Percentiles rank a stretch among this genome's conserved stretches.
These are phyloP conservation scores for Penicillium fuscoglaucum DNA, from an alignment of 2,329 filamentous ascomycete genomes.

Conservation along the genomic window DNA sequence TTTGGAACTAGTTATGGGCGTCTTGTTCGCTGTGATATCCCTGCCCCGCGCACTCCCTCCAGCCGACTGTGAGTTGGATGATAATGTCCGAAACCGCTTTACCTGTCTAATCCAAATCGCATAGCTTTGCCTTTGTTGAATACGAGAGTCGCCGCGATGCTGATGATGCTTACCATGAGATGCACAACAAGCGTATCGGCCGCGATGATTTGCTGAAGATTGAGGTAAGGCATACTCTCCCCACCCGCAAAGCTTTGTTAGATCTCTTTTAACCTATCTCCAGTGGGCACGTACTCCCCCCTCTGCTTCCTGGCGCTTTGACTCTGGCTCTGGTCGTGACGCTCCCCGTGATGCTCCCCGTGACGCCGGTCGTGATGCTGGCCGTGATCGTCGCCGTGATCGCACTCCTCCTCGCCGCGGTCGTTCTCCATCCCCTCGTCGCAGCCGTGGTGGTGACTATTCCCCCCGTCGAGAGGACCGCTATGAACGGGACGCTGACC, in stretches of 20 bases:
- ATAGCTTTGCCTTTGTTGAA: slow-evolving; percentile 93
- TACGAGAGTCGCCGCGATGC: slow-evolving; percentile 98
- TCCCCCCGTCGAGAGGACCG: slow-evolving; percentile 88
- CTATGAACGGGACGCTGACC: slow-evolving; percentile 66
- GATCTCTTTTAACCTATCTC: slow-evolving; percentile 21
- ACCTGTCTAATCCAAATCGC: slow-evolving; percentile 1
- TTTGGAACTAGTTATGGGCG: slow-evolving; percentile 76
- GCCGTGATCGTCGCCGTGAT: slow-evolving; percentile 66
- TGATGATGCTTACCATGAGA: slow-evolving; percentile 98
- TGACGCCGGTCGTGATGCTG: slow-evolving; percentile 62
- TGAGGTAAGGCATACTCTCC: slow-evolving; percentile 65
- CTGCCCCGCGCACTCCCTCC: slow-evolving; percentile 87
- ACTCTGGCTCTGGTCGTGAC: slow-evolving; percentile 76
- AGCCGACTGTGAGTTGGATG: slow-evolving; percentile 81
- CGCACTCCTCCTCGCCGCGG: slow-evolving; percentile 77
- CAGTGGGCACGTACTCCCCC: slow-evolving; percentile 98
- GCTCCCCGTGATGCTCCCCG: slow-evolving; percentile 34
- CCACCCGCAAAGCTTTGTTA: neutral
- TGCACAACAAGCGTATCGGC: slow-evolving; percentile 99
- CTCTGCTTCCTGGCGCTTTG: slow-evolving; percentile 97
- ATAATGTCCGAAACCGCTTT: slow-evolving; percentile 6
- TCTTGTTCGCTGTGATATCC: slow-evolving; percentile 97
- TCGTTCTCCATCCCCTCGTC: slow-evolving; percentile 59
- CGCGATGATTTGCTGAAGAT: slow-evolving; percentile 96
- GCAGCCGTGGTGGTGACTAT: slow-evolving; percentile 66